A percentile compares a stretch with the other conserved stretches of the same genome.
Conservation (phyloP, 148 eudicot species). For the Arctostaphylos glauca region DNA sequence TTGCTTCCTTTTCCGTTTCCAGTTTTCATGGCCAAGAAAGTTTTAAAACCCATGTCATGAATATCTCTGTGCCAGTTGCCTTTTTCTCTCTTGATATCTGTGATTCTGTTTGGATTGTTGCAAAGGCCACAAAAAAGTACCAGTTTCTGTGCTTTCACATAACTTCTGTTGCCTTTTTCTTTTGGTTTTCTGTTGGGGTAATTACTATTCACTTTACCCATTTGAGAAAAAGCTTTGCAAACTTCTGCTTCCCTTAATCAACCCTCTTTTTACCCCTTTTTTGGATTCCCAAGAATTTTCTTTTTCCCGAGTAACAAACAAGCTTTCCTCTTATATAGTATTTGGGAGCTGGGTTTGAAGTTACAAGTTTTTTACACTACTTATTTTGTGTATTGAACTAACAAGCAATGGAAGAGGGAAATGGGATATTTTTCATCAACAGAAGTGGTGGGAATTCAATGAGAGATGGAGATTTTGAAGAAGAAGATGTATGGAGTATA, state of each 20-base stretch:
- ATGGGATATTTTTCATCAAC: background rate
- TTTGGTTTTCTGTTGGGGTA: constrained; percentile 10
- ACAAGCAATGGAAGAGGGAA: constrained; percentile 28
- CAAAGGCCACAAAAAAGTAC: constrained; percentile 17
- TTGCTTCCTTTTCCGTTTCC: constrained; percentile 20
- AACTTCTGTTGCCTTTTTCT: background rate
- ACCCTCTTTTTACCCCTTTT: background rate
- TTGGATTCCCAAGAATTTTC: background rate
- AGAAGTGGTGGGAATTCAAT: constrained; percentile 15
- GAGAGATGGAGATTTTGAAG: constrained; percentile 59
- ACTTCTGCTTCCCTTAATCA: constrained; percentile 11
- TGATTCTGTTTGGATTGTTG: constrained; percentile 40
- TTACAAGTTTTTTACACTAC: background rate
- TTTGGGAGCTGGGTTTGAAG: background rate
- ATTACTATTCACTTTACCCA: background rate
- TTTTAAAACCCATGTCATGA: constrained; percentile 6
- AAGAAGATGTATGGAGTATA: constrained; percentile 61
- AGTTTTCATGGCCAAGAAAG: constrained; percentile 20
- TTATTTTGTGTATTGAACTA: background rate
- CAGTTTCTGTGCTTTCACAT: constrained; percentile 8
- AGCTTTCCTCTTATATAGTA: background rate
- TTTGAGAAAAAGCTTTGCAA: constrained; percentile 10
- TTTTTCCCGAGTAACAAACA: background rate
- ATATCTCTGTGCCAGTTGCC: constrained; percentile 21
- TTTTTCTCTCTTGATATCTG: constrained; percentile 45